These are phyloP conservation scores for Alternaria arborescens DNA, from an alignment of 2,329 filamentous ascomycete genomes.

Conservation along the genomic window DNA sequence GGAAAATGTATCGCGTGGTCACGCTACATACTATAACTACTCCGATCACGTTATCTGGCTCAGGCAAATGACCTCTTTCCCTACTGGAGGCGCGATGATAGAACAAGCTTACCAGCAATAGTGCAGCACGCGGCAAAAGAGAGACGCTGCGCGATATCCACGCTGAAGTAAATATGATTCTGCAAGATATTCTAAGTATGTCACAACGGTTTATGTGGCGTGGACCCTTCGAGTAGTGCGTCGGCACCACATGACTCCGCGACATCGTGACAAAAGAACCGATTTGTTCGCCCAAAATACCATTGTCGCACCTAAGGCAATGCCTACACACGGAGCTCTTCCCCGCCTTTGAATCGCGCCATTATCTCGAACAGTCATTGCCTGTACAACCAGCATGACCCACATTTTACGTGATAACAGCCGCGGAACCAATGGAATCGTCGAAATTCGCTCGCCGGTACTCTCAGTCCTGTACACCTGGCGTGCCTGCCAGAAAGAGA, in stretches of 20 bases:
- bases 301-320: not conserved
- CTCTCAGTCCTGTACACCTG: not conserved
- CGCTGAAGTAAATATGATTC: not conserved
- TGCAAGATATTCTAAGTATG: not conserved
- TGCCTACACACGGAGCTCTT: not conserved
- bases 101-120: not conserved
- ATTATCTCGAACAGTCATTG: not conserved
- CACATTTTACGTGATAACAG: not conserved
- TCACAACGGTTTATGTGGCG: not conserved
- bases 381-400: not conserved
- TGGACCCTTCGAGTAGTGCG: not conserved
- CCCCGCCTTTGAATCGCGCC: not conserved
- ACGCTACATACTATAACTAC: not conserved
- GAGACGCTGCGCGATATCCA: not conserved
- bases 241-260: constrained; percentile 5
- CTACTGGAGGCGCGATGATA: not conserved
- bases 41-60: not conserved
- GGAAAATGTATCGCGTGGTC: not conserved
- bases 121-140: not conserved
- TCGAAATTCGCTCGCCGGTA: not conserved
- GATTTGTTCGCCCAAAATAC: not conserved
- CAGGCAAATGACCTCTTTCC: not conserved
- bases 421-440: not conserved
- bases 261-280: not conserved
- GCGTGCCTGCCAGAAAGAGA: not conserved